These are phyloP conservation scores for Fomitopsis schrenkii DNA, from an alignment of 1,284 basidiomycete genomes.

Conservation along the genomic window DNA sequence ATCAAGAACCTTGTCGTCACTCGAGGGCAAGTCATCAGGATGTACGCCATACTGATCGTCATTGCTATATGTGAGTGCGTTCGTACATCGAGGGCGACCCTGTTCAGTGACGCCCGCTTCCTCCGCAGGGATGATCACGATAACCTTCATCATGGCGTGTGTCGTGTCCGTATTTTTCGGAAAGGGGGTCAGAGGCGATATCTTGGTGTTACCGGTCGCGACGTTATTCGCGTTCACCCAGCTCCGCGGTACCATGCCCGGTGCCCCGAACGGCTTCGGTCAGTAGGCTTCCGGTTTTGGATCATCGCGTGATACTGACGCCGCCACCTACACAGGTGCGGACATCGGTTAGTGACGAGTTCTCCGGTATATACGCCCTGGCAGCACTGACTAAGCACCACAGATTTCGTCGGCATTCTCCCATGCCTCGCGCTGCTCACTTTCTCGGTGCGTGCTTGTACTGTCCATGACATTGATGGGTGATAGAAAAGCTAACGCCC, in stretches of 20 bases:
- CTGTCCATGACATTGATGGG: neutral
- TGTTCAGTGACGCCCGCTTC: neutral
- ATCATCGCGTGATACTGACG: neutral
- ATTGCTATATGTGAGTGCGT: conserved; percentile 19
- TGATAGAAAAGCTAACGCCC: neutral
- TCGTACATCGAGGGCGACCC: no score
- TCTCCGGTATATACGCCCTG: neutral
- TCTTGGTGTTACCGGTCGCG: conserved; percentile 19
- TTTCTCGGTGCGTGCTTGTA: conserved; percentile 12
- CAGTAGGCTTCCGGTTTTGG: neutral
- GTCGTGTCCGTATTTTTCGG: conserved; percentile 18
- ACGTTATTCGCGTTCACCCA: conserved; percentile 23
- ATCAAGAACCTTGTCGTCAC: conserved; percentile 18
- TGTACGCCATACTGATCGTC: conserved; percentile 19
- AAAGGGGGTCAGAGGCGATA: conserved; percentile 15
- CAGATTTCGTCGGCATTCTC: conserved; percentile 21
- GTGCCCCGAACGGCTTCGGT: conserved; percentile 21
- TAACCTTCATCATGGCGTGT: conserved; percentile 20
- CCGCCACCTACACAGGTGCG: conserved; percentile 8
- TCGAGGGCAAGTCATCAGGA: conserved; percentile 16
- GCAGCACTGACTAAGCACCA: neutral
- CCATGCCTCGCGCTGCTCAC: conserved; percentile 21
- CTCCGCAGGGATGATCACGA: conserved; percentile 16
- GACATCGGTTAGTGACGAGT: conserved; percentile 11
- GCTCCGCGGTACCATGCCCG: conserved; percentile 19